phyloP scores from a whole-genome alignment of 257 asterid genomes.

The Apocynum venetum region DNA sequence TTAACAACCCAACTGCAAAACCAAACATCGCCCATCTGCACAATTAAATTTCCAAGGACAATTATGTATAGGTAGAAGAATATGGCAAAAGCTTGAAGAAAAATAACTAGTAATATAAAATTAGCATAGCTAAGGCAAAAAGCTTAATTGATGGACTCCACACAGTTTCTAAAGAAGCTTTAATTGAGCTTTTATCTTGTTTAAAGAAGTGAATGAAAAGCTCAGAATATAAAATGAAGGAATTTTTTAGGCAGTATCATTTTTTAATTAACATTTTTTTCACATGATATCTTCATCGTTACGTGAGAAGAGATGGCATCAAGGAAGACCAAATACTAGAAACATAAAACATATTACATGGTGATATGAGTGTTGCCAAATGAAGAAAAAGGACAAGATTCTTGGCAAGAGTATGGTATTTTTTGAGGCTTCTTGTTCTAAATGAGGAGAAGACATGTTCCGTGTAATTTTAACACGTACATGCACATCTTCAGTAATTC shows the following conservation, averaged over 20 bases:
- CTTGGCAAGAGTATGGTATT: neutral
- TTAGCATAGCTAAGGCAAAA: no score
- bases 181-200: no score
- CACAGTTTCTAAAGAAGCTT: no score
- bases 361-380: neutral
- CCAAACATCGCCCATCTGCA: conserved; percentile 99
- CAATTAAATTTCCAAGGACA: conserved; percentile 18
- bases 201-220: no score
- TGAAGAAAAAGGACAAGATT: neutral
- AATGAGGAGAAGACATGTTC: neutral
- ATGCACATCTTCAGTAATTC: neutral
- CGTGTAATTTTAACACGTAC: neutral
- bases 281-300: neutral
- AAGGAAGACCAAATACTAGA: neutral
- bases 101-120: no score
- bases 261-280: no score
- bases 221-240: no score
- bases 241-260: no score
- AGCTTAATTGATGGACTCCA: no score
- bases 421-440: neutral
- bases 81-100: conserved; percentile 1
- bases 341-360: neutral
- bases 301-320: neutral
- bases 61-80: neutral
- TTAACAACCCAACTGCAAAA: conserved; percentile 89